Base-by-base conservation (phyloP, 148 eudicot species). In the Dianthus caryophyllus region DNA sequence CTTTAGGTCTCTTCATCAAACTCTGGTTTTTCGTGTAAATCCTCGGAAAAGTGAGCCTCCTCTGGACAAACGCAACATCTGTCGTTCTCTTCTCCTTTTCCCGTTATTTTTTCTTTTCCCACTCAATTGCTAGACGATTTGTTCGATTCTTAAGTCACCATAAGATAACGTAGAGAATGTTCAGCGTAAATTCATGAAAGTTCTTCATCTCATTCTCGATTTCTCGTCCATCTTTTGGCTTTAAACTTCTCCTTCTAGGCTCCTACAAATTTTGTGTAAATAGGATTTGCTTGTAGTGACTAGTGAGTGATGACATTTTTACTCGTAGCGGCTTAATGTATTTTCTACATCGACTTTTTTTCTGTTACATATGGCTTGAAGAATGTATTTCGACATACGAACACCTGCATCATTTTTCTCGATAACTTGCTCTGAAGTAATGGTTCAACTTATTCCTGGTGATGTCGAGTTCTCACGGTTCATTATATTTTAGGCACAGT, bases 1-100 rank as follows among this genome's bases (percentile, higher is more conserved):
- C 82, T 61, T 70, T 93, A 70, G 91, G 91, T 17, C 62, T 89
- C 70, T 93, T 93, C 81, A 83, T 89, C 88, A 93, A 93, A 83
- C 76, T 83, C 73, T 84, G 91, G 88, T 93, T 89, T 68, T 93
- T 93, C 73, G 73, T 83, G 46, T 87, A 75, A 81, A 64, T 30
- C 48, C 56, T 27, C 26, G 30, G 31, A 18, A 51, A 67, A 41
- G 26, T 27, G 3, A 14, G 59, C 30, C 2, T 17, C 44, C 20
- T 9, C 21, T 33, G 13, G 20, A 33, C 47, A 59, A n/a, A 58
- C 0, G 12, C 1, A 6, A 17, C 22, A 38, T 2, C 5, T 53
- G 14, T 38, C 27, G 12, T 39, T n/a, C 53, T n/a, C 6, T 41
- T 17, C 25, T 60, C n/a, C n/a, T 27, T 22, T 52, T 16, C 21